Base-by-base conservation (phyloP, 2,329 filamentous ascomycete species). In the Zelopaecilomyces penicillatus region DNA sequence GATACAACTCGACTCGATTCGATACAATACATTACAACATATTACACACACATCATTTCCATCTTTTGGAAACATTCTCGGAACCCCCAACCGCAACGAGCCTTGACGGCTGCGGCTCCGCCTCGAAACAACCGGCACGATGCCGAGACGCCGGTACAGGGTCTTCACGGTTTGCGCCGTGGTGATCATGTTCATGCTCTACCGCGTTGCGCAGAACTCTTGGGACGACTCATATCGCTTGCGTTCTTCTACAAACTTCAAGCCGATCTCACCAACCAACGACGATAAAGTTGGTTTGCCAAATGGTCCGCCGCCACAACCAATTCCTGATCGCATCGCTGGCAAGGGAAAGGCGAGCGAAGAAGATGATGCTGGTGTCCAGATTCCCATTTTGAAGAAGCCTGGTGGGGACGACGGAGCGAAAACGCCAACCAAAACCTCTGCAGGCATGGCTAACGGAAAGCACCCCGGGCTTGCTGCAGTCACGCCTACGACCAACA, bases 101-200 rank as follows among this genome's bases (percentile, higher is more conserved):
- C 19, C 19, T 19, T 19, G 19, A 19, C 19, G 19, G 19, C 19
- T 19, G 19, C 19, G 19, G 19, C 19, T 19, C 19, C 19, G 19
- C 19, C 19, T 19, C 19, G 19, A 19, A 19, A 19, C 19, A 19
- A 19, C 46, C 42, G 47, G 36, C 52, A 62, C 56, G 54, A 80
- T 83, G 73, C 62, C 76, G 46, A 76, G 81, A 42, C 70, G 82
- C 54, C 70, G 80, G 58, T 82, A 82, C 56, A 75, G 81, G 47
- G 67, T 80, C 46, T 80, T 82, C 49, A 60, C 78, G 31, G 58
- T 78, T 49, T 73, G 74, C 53, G 72, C 78, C 44, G 62, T 75
- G 49, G 59, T 81, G 45, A 61, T 78, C 41, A 62, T 79, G 41
- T 66, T 83, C 48, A 67, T 77, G 42, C 62, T 79, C 42, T 75